A percentile compares a stretch with the other conserved stretches of the same genome.
phyloP scores from a whole-genome alignment of 352 stramenopile species.

The Blastocystis sp. region DNA sequence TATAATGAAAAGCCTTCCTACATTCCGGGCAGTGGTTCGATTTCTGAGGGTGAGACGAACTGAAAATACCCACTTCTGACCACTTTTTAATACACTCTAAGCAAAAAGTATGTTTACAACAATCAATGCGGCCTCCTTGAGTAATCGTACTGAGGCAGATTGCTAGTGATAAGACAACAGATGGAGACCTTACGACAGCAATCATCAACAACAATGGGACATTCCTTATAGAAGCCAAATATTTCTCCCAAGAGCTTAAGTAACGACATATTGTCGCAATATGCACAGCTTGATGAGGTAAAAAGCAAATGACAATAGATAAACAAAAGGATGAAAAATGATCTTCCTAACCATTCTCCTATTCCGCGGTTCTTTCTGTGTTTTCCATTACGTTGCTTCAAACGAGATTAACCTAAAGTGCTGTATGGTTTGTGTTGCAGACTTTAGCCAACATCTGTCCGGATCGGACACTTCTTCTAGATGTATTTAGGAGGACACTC shows the following conservation, averaged over 20 bases:
- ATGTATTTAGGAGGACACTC: neutral
- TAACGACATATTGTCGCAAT: neutral
- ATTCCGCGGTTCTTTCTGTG: neutral
- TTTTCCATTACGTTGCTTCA: neutral
- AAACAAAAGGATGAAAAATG: neutral
- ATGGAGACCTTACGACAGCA: neutral
- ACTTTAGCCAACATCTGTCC: neutral
- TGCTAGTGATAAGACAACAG: neutral
- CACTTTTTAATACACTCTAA: conserved; percentile 11
- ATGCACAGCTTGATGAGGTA: neutral
- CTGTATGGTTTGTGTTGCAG: neutral
- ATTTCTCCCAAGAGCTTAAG: conserved; percentile 12
- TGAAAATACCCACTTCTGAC: neutral
- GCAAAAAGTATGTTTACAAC: conserved; percentile 37
- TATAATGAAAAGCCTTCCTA: conserved; percentile 24
- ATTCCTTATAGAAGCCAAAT: conserved; percentile 32
- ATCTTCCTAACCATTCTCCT: neutral
- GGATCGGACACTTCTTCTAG: neutral
- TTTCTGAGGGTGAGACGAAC: neutral
- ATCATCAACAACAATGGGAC: conserved; percentile 12
- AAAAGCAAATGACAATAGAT: neutral
- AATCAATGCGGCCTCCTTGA: conserved; percentile 11
- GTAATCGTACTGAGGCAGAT: conserved; percentile 19
- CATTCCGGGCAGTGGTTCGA: conserved; percentile 19
- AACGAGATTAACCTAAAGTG: neutral